Base-by-base conservation (phyloP, 2,329 filamentous ascomycete species). In the Biscogniauxia mediterranea region DNA sequence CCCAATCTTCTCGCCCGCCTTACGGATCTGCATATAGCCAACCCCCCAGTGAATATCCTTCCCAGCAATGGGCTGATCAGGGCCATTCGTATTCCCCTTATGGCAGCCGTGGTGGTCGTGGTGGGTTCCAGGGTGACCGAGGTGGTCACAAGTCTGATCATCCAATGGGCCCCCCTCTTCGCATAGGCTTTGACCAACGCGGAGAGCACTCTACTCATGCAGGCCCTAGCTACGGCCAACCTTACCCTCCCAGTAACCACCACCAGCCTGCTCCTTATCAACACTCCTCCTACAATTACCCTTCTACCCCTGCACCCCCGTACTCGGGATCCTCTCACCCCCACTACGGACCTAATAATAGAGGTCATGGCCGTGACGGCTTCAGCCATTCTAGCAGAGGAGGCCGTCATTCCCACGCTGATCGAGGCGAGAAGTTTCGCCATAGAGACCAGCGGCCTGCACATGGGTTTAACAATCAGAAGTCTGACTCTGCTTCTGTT, bases 401-500 rank as follows among this genome's bases (percentile, higher is more conserved):
- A 23, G 74, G 76, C 52, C 73, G 75, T 52, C 68, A 73, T 59
- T 64, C 66, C 5, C 77, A 80, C 64, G 70, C 70, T 57, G 74
- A 76, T 46, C 73, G 77, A 28, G 70, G 75, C 73, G 80, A 78
- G 60, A 79, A 77, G 68, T 73, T 78, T 65, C 71, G 69, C 57
- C 69, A 78, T 50, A 73, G 70, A 46, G 71, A 72, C 61, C 73
- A 74, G 55, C 70, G 68, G 55, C 65, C 67, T 19, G 67, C 70
- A 32, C 73, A 75, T 60, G 70, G 74, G 61, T 57, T 72, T 61
- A 75, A 75, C 65, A 71, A 74, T 77, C 80, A 83, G 76, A 83
- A 82, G 77, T 77, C 80, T 82, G 80, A 82, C 78, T 76, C 77
- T 69, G 73, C 77, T 69, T 77, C 23, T 5, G 23, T 5, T 23